A percentile compares a stretch with the other conserved stretches of the same genome.
Conservation (phyloP, 208 protist species). For the Trichomonas gallinae region DNA sequence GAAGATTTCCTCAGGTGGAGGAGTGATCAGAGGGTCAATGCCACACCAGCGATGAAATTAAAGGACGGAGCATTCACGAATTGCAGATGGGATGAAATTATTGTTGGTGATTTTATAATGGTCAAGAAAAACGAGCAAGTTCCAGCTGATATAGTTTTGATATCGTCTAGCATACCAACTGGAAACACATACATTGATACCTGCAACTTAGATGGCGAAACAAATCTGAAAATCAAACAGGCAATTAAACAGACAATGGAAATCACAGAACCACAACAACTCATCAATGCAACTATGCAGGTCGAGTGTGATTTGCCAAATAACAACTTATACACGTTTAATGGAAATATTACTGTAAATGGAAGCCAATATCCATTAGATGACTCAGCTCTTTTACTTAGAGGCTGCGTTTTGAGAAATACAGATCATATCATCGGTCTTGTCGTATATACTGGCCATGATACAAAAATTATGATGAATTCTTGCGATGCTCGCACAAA, state of each 20-base stretch:
- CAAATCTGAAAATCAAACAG: conserved; percentile 31
- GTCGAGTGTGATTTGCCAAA: conserved; percentile 28
- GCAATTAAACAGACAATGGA: neutral
- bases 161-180: conserved; percentile 6
- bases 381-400: conserved; percentile 63
- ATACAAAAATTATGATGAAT: conserved; percentile 32
- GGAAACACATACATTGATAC: conserved; percentile 30
- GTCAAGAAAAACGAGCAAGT: conserved; percentile 24
- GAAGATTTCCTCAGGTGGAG: conserved; percentile 54
- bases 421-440: conserved; percentile 62
- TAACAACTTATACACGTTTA: conserved; percentile 19
- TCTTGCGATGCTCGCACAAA: conserved; percentile 54
- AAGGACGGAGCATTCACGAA: neutral
- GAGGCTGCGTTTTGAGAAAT: conserved; percentile 62
- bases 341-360: neutral
- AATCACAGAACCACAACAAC: neutral
- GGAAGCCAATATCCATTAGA: conserved; percentile 33
- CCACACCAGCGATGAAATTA: neutral
- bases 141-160: conserved; percentile 28
- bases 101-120: conserved; percentile 28
- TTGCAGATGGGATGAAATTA: neutral
- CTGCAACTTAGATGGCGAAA: conserved; percentile 34
- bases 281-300: neutral
- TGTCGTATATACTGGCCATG: conserved; percentile 57
- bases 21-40: neutral